A percentile compares a stretch with the other conserved stretches of the same genome.
These are phyloP conservation scores for Mycena citricolor DNA, from an alignment of 1,284 basidiomycete genomes.

Conservation along the genomic window DNA sequence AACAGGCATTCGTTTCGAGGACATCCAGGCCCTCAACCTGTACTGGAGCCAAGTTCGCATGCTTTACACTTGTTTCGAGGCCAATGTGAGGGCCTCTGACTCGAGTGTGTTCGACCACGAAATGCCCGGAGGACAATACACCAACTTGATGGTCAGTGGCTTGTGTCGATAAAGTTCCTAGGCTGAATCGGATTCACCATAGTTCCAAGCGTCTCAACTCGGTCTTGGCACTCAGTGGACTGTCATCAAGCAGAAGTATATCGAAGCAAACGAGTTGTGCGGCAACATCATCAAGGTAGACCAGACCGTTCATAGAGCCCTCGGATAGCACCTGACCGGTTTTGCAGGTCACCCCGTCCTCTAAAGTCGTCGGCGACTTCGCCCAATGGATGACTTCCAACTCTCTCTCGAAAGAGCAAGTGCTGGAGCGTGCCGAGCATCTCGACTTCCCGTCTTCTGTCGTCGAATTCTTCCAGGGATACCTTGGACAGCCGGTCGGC, in stretches of 20 bases:
- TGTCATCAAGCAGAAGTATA: slow-evolving; percentile 98
- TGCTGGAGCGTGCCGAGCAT: slow-evolving; percentile 81
- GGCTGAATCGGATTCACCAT: slow-evolving; percentile 23
- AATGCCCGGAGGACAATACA: slow-evolving; percentile 99
- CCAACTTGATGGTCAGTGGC: slow-evolving; percentile 80
- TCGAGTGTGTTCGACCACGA: slow-evolving; percentile 99
- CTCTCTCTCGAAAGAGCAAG: slow-evolving; percentile 84
- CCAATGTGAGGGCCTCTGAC: slow-evolving; percentile 95
- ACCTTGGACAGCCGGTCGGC: slow-evolving; percentile 94
- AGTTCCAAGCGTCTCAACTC: slow-evolving; percentile 99
- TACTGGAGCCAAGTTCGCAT: slow-evolving; percentile 99
- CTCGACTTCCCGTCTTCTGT: slow-evolving; percentile 98
- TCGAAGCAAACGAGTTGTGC: slow-evolving; percentile 95
- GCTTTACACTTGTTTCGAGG: slow-evolving; percentile 97
- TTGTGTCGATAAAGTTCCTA: slow-evolving; percentile 17
- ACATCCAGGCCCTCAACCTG: slow-evolving; percentile 95
- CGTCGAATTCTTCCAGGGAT: slow-evolving; percentile 97
- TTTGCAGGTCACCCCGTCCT: slow-evolving; percentile 89
- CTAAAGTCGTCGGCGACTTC: slow-evolving; percentile 99
- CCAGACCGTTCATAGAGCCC: too few relatives aligned
- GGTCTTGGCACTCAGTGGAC: slow-evolving; percentile 98
- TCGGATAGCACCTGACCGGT: too few relatives aligned
- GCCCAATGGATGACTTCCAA: slow-evolving; percentile 99
- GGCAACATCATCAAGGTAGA: slow-evolving; percentile 93
- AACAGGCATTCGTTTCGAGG: slow-evolving; percentile 95